Percentiles rank a stretch among this genome's conserved stretches.
These are phyloP conservation scores for Blumeria hordei DNA, from an alignment of 2,329 filamentous ascomycete species.

Conservation along the genomic window DNA sequence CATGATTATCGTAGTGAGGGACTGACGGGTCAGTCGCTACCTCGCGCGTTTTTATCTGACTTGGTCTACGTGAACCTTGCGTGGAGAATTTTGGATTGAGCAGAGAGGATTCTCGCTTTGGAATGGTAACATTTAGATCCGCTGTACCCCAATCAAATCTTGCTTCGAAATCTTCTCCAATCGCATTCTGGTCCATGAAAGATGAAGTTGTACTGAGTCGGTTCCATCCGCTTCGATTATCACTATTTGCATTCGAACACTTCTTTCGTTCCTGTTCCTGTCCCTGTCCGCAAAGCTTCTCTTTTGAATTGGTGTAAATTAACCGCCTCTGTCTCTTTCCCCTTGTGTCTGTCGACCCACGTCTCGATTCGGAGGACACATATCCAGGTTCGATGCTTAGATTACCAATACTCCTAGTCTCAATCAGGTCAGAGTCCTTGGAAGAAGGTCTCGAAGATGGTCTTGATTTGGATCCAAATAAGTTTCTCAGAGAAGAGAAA, in stretches of 20 bases:
- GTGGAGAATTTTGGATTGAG: slow-evolving; percentile 28
- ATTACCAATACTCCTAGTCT: slow-evolving; percentile 37
- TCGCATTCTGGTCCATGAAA: slow-evolving; percentile 15
- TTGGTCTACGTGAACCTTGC: slow-evolving; percentile 28
- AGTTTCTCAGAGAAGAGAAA: slow-evolving; percentile 24
- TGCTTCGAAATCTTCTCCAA: slow-evolving; percentile 24
- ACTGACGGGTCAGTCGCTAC: too few relatives aligned
- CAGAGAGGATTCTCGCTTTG: slow-evolving; percentile 42
- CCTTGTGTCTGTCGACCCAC: slow-evolving; percentile 37
- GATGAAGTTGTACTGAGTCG: slow-evolving; percentile 2
- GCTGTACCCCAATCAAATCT: slow-evolving; percentile 13
- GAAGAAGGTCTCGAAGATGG: slow-evolving; percentile 37
- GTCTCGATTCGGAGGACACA: slow-evolving; percentile 23
- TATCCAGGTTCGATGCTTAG: slow-evolving; percentile 34
- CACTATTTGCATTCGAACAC: slow-evolving; percentile 19
- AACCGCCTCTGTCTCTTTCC: slow-evolving; percentile 31
- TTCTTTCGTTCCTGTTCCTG: slow-evolving; percentile 38
- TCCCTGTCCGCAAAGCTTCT: slow-evolving; percentile 37
- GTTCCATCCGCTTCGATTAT: slow-evolving; percentile 18
- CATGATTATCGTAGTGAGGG: too few relatives aligned
- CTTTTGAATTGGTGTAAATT: slow-evolving; percentile 53
- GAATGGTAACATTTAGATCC: slow-evolving; percentile 20
- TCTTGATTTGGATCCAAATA: slow-evolving; percentile 29
- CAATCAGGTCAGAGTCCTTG: slow-evolving; percentile 27
- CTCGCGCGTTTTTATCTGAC: slow-evolving; percentile 7